phyloP scores from a whole-genome alignment of 1,139 yeast species.

The Geotrichum siamense region DNA sequence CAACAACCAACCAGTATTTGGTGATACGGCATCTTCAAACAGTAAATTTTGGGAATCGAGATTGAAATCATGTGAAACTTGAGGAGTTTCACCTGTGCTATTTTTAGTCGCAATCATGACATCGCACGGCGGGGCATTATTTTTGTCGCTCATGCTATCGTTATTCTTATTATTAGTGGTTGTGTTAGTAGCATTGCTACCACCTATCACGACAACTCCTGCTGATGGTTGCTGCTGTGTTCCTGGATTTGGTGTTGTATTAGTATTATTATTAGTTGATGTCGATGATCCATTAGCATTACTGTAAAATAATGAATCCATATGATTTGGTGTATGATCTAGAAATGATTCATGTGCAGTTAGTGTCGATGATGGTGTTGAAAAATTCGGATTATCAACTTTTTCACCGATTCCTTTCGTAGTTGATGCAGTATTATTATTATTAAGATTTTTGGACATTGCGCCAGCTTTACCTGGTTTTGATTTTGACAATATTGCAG shows the following conservation, averaged over 20 bases:
- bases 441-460: too few species aligned
- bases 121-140: background rate
- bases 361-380: background rate
- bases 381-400: too few species aligned
- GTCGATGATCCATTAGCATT: background rate
- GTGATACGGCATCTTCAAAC: constrained; percentile 14
- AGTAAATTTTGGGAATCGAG: constrained; percentile 7
- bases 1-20: constrained; percentile 15
- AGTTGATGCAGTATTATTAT: background rate
- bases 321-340: background rate
- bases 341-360: background rate
- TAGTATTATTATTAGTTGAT: background rate
- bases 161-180: background rate
- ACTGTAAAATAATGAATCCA: background rate
- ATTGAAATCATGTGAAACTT: constrained; percentile 2
- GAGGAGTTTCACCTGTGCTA: background rate
- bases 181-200: background rate
- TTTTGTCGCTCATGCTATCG: too few species aligned
- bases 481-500: background rate
- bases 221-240: too few species aligned
- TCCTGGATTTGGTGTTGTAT: background rate
- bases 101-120: background rate
- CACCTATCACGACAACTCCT: too few species aligned
- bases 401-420: background rate
- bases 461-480: background rate